Percentiles rank a stretch among this genome's conserved stretches.
These are phyloP conservation scores for Phaeodactylum tricornutum DNA, from an alignment of 108 stramenopile species.

Conservation along the genomic window DNA sequence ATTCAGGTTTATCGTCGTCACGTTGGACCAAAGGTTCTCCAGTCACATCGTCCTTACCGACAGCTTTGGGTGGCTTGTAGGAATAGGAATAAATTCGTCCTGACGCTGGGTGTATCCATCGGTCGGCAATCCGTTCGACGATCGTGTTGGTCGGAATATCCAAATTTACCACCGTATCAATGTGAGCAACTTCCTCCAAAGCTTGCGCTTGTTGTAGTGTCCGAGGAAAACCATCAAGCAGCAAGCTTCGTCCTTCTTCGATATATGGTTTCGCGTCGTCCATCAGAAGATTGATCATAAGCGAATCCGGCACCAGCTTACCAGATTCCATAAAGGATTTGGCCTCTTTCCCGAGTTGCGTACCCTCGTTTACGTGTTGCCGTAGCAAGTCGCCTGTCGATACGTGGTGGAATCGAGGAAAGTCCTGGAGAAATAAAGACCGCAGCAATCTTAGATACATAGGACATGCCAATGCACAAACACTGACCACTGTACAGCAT, in stretches of 20 bases:
- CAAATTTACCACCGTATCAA: constrained; percentile 89
- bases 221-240: constrained; percentile 95
- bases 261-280: constrained; percentile 50
- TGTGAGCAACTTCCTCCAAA: constrained; percentile 67
- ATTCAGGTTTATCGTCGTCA: constrained; percentile 92
- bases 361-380: constrained; percentile 72
- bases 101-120: constrained; percentile 91
- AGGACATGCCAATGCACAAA: not conserved
- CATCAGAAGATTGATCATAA: constrained; percentile 88
- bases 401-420: constrained; percentile 83
- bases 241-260: constrained; percentile 53
- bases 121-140: constrained; percentile 84
- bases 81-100: constrained; percentile 92
- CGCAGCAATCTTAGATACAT: not conserved
- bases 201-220: constrained; percentile 89
- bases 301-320: constrained; percentile 78
- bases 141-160: constrained; percentile 92
- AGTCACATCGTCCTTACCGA: constrained; percentile 86
- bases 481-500: not conserved
- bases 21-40: constrained; percentile 91
- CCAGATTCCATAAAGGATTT: constrained; percentile 85
- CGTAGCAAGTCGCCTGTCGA: constrained; percentile 94
- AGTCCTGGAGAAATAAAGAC: constrained; percentile 27
- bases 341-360: constrained; percentile 77
- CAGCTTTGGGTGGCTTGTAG: constrained; percentile 90